Conservation (phyloP, 2,329 filamentous ascomycete genomes). For the Monilinia fructicola region DNA sequence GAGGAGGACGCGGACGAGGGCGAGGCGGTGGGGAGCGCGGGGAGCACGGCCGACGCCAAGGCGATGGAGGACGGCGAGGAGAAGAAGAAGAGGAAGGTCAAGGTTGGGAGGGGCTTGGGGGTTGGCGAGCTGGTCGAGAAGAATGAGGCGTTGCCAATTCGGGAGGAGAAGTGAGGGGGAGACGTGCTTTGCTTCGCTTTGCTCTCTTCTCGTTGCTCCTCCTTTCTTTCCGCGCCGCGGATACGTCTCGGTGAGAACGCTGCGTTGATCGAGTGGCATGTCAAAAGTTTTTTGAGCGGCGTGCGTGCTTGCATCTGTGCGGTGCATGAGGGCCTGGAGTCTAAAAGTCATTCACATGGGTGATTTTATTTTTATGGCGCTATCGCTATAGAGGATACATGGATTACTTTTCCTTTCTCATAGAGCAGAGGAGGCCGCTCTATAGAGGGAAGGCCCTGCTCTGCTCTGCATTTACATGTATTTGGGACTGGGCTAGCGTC, state of each 20-base stretch:
- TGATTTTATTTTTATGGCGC: background rate
- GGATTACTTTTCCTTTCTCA: background rate
- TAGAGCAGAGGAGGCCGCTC: background rate
- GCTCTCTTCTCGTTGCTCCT: background rate
- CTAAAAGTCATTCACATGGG: conserved; percentile 11
- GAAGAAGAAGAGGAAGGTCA: conserved; percentile 77
- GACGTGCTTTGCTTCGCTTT: too few species aligned
- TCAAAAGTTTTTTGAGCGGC: background rate
- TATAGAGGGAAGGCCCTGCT: background rate
- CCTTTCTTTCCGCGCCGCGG: too few species aligned
- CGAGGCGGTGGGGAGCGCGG: conserved; percentile 66
- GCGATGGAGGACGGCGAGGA: conserved; percentile 59
- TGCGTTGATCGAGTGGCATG: background rate
- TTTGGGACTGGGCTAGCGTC: too few species aligned
- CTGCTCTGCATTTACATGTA: background rate
- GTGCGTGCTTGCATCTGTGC: background rate
- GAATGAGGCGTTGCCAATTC: conserved; percentile 48
- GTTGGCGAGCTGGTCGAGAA: conserved; percentile 77
- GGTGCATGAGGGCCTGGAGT: background rate
- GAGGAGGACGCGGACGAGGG: conserved; percentile 55
- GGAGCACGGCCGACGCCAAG: conserved; percentile 46
- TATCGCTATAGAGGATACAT: background rate
- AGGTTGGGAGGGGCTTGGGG: conserved; percentile 76
- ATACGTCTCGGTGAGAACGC: background rate
- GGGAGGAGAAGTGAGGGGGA: background rate